Evolutionary conservation across 257 asterid species (phyloP).

Genomic region (Osmanthus fragrans): DNA sequence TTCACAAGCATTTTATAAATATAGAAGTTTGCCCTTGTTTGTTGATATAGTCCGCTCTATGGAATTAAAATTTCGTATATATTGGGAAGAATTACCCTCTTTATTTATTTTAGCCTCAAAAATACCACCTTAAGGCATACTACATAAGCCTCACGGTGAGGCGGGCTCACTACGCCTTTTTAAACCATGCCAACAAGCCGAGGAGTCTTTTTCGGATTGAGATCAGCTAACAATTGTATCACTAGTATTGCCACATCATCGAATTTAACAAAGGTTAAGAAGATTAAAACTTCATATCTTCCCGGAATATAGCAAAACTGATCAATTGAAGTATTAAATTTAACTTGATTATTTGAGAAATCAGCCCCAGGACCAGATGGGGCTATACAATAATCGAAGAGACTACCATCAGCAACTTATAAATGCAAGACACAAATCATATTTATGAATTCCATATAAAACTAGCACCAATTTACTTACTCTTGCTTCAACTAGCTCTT

Average conservation of each 20-base stretch:
- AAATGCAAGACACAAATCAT: not conserved
- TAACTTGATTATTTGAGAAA: slow-evolving; percentile 95
- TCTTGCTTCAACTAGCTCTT: slow-evolving; percentile 85
- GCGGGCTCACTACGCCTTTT: no score
- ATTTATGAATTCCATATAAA: no score
- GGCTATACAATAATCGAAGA: slow-evolving; percentile 52
- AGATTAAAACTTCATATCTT: not conserved
- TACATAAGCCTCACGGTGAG: no score
- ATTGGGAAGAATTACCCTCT: no score
- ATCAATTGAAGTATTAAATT: not conserved
- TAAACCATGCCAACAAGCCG: slow-evolving; percentile 89
- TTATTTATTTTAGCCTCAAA: no score
- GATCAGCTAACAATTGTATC: slow-evolving; percentile 94
- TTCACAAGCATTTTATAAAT: no score
- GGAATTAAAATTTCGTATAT: no score
- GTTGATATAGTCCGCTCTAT: no score
- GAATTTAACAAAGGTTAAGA: not conserved
- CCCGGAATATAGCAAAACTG: not conserved
- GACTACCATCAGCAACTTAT: not conserved
- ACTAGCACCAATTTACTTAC: slow-evolving; percentile 38
- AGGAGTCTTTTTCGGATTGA: slow-evolving; percentile 87
- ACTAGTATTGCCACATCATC: slow-evolving; percentile 34
- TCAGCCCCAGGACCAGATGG: slow-evolving; percentile 87
- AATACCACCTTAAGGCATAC: no score
- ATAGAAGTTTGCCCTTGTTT: no score